Base-by-base conservation (phyloP, 2,329 filamentous ascomycete species). In the Fusarium citri region DNA sequence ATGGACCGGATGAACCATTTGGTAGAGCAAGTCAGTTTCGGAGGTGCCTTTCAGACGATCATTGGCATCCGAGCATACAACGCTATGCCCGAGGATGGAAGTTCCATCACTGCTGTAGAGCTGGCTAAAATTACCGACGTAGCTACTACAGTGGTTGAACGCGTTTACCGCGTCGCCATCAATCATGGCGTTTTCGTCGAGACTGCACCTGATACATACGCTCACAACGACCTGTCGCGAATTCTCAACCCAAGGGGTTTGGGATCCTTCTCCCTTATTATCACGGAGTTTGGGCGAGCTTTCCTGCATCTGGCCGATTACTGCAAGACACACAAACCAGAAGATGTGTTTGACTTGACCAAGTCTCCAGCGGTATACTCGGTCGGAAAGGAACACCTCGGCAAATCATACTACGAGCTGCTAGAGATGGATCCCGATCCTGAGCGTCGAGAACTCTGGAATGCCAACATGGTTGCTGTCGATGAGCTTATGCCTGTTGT, bases 401-500 rank as follows among this genome's bases (percentile, higher is more conserved):
- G 78, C 46, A 74, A 76, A 71, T 79, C 77, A 9, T 80, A 80
- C 58, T 80, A 79, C 20, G 77, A 79, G 51, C 66, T 77, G 4
- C 58, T 80, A 9, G 78, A 80, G 15, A 61, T 66, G 26, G 72
- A 78, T 23, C 65, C 68, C 6, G 69, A 78, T 40, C 67, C 66
- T 9, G 74, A 77, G 42, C 70, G 69, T n/a, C 76, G 78, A 9
- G 69, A 74, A 16, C 64, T 78, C n/a, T 80, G 78, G 78, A 78
- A 80, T 53, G 64, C 67, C 20, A 77, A 73, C 43, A 74, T 80
- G 68, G 72, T 76, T 40, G 72, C 72, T 47, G 72, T 76, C 20
- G 77, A 78, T 18, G 71, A 77, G 50, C 50, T 78, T 22, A 79
- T 79, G 72, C 78, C 78, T 10, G 75, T 80, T 16, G 42, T 66